phyloP scores from a whole-genome alignment of 331 rosid genomes.

The Quercus tomentella region DNA sequence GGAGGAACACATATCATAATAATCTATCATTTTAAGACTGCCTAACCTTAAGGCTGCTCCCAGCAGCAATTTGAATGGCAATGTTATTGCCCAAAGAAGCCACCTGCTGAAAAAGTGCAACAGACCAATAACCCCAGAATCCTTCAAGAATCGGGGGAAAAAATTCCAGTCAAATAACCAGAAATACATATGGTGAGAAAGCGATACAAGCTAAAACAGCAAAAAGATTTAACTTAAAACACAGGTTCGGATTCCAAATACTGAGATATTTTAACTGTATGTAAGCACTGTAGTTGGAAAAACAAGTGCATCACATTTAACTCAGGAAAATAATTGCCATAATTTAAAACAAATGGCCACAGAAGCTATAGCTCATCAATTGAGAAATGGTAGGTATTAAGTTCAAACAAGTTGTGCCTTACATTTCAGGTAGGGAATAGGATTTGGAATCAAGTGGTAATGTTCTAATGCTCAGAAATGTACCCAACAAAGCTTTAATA shows the following conservation, averaged over 20 bases:
- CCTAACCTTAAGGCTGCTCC: slow-evolving; percentile 72
- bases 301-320: neutral
- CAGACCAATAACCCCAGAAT: slow-evolving; percentile 71
- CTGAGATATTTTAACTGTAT: neutral
- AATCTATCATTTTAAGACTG: neutral
- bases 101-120: slow-evolving; percentile 74
- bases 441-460: too few relatives aligned
- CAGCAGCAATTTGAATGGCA: slow-evolving; percentile 84
- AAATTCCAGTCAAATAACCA: neutral
- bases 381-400: too few relatives aligned
- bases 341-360: too few relatives aligned
- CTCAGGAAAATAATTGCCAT: neutral
- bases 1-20: neutral
- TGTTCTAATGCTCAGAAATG: too few relatives aligned
- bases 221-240: neutral
- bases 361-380: too few relatives aligned
- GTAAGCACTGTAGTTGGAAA: too few relatives aligned
- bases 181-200: neutral
- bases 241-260: neutral
- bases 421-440: too few relatives aligned
- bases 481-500: too few relatives aligned
- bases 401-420: too few relatives aligned
- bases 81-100: slow-evolving; percentile 81
- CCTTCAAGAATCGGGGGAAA: slow-evolving; percentile 40
- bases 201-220: neutral